These are phyloP conservation scores for Stereocaulon alpinum DNA, from an alignment of 495 filamentous ascomycete species.

Conservation along the genomic window DNA sequence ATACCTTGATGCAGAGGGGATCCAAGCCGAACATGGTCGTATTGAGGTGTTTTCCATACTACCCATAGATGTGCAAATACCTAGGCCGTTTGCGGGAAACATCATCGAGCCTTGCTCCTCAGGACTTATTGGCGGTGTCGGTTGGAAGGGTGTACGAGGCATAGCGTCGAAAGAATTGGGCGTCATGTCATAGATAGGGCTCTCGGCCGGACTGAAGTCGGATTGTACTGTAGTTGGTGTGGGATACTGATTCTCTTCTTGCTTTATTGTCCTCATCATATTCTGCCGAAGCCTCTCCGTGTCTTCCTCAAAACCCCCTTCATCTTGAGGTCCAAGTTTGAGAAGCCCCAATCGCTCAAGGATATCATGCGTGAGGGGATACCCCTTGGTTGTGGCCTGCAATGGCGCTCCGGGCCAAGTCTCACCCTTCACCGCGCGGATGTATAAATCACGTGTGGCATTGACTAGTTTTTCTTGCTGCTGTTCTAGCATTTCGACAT, in stretches of 20 bases:
- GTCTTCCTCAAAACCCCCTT: slow-evolving; percentile 52
- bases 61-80: neutral
- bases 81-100: neutral
- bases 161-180: slow-evolving; percentile 1
- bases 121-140: slow-evolving; percentile 7
- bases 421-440: slow-evolving; percentile 38
- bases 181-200: neutral
- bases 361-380: slow-evolving; percentile 57
- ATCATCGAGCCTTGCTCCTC: neutral
- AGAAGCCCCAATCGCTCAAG: slow-evolving; percentile 49
- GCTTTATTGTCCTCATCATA: slow-evolving; percentile 34
- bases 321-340: slow-evolving; percentile 30
- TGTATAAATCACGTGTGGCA: slow-evolving; percentile 51
- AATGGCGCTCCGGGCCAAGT: slow-evolving; percentile 47
- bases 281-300: slow-evolving; percentile 43
- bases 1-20: neutral
- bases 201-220: slow-evolving; percentile 31
- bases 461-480: slow-evolving; percentile 55
- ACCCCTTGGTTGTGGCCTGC: slow-evolving; percentile 42
- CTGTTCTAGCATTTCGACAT: slow-evolving; percentile 64
- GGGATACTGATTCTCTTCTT: slow-evolving; percentile 39
- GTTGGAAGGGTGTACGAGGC: slow-evolving; percentile 10
- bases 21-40: slow-evolving; percentile 2
- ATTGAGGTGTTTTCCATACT: neutral
- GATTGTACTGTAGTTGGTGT: slow-evolving; percentile 21